These are phyloP conservation scores for Auxenochlorella pyrenoidosa DNA, from an alignment of 139 green algal species.

Conservation along the genomic window DNA sequence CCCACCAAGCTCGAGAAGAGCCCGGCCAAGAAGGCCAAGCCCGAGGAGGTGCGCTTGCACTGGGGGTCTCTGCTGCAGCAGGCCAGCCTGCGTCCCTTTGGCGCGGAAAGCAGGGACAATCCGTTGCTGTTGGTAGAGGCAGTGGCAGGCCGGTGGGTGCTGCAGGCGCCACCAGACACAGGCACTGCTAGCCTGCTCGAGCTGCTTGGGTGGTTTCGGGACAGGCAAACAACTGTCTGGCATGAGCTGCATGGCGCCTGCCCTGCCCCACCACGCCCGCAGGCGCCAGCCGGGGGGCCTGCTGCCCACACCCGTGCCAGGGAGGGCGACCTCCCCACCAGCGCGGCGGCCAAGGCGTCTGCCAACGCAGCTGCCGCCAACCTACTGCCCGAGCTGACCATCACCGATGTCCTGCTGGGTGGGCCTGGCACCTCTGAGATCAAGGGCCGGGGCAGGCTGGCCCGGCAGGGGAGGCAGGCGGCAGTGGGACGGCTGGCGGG, in stretches of 20 bases:
- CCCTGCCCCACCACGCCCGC: not conserved
- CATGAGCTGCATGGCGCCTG: too few relatives aligned
- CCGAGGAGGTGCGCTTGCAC: conserved; percentile 3
- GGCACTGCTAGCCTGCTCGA: not conserved
- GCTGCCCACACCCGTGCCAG: conserved; percentile 16
- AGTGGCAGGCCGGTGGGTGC: too few relatives aligned
- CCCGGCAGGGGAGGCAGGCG: too few relatives aligned
- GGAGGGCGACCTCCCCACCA: not conserved
- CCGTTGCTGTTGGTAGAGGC: too few relatives aligned
- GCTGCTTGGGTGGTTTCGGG: too few relatives aligned
- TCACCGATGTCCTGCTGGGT: conserved; percentile 33
- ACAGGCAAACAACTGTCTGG: not conserved
- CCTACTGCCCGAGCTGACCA: conserved; percentile 22
- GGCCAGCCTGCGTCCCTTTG: too few relatives aligned
- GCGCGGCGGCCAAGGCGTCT: not conserved
- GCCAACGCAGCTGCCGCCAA: not conserved
- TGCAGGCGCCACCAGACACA: not conserved
- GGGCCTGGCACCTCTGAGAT: not conserved
- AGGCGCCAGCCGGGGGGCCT: not conserved
- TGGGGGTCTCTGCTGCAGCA: too few relatives aligned
- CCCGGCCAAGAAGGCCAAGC: conserved; percentile 29
- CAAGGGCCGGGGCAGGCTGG: not conserved
- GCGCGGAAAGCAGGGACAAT: too few relatives aligned
- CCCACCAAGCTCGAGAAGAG: conserved; percentile 17
- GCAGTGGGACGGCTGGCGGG: too few relatives aligned